Percentiles rank a stretch among this genome's conserved stretches.
These are phyloP conservation scores for Hypericum androsaemum DNA, from an alignment of 345 rosid genomes.

Conservation along the genomic window DNA sequence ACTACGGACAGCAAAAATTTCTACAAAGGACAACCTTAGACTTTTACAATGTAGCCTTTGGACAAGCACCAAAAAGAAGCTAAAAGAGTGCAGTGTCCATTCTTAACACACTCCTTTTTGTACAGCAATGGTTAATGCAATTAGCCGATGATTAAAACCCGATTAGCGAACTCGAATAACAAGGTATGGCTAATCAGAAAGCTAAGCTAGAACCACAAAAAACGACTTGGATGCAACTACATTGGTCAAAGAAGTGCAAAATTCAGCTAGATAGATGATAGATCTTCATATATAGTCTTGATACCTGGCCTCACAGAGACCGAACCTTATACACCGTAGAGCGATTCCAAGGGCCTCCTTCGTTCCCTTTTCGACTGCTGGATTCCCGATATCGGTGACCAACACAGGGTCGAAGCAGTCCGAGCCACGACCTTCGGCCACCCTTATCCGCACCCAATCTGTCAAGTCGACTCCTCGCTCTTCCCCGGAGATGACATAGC, in stretches of 20 bases:
- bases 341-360: constrained; percentile 89
- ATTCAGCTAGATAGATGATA: constrained; percentile 59
- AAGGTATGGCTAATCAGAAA: too few species aligned
- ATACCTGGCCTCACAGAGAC: constrained; percentile 93
- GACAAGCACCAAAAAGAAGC: too few species aligned
- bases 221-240: too few species aligned
- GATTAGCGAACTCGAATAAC: too few species aligned
- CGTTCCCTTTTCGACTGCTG: constrained; percentile 67
- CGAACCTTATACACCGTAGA: constrained; percentile 59
- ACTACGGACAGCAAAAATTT: too few species aligned
- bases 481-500: constrained; percentile 78
- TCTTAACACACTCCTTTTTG: too few species aligned
- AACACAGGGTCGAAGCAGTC: constrained; percentile 70
- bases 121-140: too few species aligned
- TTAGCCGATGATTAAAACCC: too few species aligned
- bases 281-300: constrained; percentile 93
- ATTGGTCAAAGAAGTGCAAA: not conserved
- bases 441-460: constrained; percentile 71
- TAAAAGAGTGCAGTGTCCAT: too few species aligned
- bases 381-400: constrained; percentile 39
- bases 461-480: constrained; percentile 71
- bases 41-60: too few species aligned
- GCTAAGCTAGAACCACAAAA: too few species aligned
- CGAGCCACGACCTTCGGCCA: constrained; percentile 50
- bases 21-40: too few species aligned